Evolutionary conservation across 306 rosid species (phyloP).

Genomic region (Arachis stenosperma): DNA sequence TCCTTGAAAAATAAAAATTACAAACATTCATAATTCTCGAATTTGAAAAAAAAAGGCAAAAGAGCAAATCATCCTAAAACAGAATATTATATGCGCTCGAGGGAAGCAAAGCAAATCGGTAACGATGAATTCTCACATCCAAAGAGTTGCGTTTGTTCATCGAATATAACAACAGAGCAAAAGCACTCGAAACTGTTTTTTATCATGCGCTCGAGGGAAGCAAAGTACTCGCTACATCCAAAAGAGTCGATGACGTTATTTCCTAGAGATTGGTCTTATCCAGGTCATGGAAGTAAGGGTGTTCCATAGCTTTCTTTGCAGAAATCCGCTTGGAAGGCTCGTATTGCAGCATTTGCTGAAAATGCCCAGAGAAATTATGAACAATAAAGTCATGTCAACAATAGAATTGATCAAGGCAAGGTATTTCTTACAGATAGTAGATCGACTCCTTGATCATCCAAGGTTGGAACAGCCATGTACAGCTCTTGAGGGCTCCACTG

Average conservation of each 20-base stretch:
- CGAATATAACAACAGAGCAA: neutral
- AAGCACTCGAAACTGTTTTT: neutral
- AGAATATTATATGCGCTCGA: slow-evolving; percentile 38
- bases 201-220: slow-evolving; percentile 34
- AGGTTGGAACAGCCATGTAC: slow-evolving; percentile 65
- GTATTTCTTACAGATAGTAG: slow-evolving; percentile 57
- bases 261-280: slow-evolving; percentile 43
- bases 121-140: neutral
- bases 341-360: slow-evolving; percentile 85
- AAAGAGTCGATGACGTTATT: neutral
- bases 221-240: slow-evolving; percentile 25
- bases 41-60: neutral
- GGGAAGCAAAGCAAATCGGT: slow-evolving; percentile 39
- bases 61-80: slow-evolving; percentile 3
- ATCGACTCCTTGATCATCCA: slow-evolving; percentile 73
- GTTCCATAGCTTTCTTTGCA: slow-evolving; percentile 96
- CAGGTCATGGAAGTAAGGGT: slow-evolving; percentile 64
- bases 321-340: slow-evolving; percentile 77
- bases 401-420: neutral
- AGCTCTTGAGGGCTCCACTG: slow-evolving; percentile 82
- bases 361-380: neutral
- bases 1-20: neutral
- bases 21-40: neutral
- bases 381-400: neutral
- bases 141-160: neutral